These are phyloP conservation scores for Diplodia mutila DNA, from an alignment of 2,329 filamentous ascomycete species.

Conservation along the genomic window DNA sequence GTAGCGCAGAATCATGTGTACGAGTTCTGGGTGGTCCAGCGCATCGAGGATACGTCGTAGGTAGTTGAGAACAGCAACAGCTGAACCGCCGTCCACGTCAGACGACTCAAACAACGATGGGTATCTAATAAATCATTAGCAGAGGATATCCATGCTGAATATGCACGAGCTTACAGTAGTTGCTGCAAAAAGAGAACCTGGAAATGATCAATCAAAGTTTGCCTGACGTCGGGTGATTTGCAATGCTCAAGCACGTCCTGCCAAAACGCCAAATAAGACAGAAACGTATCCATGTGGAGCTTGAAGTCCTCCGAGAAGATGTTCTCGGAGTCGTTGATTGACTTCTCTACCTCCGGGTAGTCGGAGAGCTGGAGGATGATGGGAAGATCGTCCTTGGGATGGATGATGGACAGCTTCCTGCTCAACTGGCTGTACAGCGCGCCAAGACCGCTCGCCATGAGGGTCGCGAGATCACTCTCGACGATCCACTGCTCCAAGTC, in stretches of 20 bases:
- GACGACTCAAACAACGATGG: conserved; percentile 95
- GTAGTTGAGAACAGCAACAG: conserved; percentile 93
- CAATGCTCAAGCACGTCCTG: conserved; percentile 98
- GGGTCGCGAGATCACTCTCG: conserved; percentile 90
- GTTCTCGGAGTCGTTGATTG: conserved; percentile 69
- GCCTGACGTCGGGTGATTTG: conserved; percentile 86
- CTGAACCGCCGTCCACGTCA: conserved; percentile 94
- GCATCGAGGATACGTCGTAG: conserved; percentile 87
- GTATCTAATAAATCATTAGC: conserved; percentile 62
- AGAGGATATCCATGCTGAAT: conserved; percentile 19
- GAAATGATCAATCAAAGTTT: conserved; percentile 93
- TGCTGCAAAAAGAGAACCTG: conserved; percentile 96
- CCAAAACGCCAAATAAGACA: conserved; percentile 96
- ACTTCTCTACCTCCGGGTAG: conserved; percentile 73
- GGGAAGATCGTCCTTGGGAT: conserved; percentile 74
- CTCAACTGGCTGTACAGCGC: conserved; percentile 69
- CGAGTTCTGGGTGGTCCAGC: conserved; percentile 89
- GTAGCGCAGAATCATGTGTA: conserved; percentile 91
- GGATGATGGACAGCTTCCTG: conserved; percentile 79
- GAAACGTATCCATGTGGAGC: conserved; percentile 86
- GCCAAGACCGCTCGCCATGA: conserved; percentile 95
- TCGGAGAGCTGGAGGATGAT: conserved; percentile 88
- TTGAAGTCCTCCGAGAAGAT: conserved; percentile 77
- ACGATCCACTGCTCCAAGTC: conserved; percentile 94
- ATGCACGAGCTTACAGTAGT: conserved; percentile 66